Evolutionary conservation across 2,329 filamentous ascomycete species (phyloP).

Genomic region (Cryphonectria nitschkei): DNA sequence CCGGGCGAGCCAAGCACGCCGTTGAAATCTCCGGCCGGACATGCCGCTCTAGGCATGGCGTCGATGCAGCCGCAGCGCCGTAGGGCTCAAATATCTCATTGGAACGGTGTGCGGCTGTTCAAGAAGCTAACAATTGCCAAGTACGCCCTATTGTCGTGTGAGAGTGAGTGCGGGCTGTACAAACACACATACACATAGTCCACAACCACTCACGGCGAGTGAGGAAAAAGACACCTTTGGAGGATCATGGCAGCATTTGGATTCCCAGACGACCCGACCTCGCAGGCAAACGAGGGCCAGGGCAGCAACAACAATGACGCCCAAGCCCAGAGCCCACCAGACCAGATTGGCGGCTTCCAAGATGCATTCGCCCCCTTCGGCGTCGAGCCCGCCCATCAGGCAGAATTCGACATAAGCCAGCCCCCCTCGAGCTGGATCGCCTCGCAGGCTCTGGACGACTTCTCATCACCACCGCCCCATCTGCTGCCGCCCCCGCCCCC

Average conservation of each 20-base stretch:
- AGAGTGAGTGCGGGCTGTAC: not conserved
- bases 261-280: not conserved
- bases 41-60: slow-evolving; percentile 2
- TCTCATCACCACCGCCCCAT: not conserved
- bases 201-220: too few relatives aligned
- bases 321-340: not conserved
- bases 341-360: not conserved
- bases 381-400: not conserved
- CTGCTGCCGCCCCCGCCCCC: not conserved
- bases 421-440: not conserved
- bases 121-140: not conserved
- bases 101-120: not conserved
- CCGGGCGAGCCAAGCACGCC: not conserved
- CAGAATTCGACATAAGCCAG: not conserved
- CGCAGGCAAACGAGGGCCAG: not conserved
- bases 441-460: not conserved
- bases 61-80: not conserved
- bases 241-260: not conserved
- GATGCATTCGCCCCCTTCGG: slow-evolving; percentile 5
- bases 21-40: not conserved
- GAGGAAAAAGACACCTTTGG: not conserved
- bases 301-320: not conserved
- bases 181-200: too few relatives aligned
- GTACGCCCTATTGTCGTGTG: not conserved
- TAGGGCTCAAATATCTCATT: not conserved